Evolutionary conservation across 805 yeast species (phyloP).

Genomic region (Wickerhamiella lipophila): DNA sequence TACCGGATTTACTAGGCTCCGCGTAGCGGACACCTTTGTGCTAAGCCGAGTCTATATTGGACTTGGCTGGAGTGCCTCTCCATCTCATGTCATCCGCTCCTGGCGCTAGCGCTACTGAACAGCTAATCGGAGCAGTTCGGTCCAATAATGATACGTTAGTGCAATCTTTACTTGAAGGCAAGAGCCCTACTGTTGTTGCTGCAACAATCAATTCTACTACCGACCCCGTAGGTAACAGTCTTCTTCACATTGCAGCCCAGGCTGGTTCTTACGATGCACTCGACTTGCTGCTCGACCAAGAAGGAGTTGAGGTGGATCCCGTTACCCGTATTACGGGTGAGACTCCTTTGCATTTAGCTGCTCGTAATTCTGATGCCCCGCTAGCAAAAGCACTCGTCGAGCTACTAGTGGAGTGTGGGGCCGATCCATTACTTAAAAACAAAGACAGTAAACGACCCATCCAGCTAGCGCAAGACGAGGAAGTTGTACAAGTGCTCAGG

Average conservation of each 20-base stretch:
- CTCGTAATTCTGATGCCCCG: constrained; percentile 63
- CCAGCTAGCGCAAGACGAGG: constrained; percentile 46
- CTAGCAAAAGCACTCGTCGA: constrained; percentile 53
- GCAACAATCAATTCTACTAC: constrained; percentile 52
- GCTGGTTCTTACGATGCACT: constrained; percentile 76
- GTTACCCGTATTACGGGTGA: constrained; percentile 56
- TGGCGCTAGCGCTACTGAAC: constrained; percentile 57
- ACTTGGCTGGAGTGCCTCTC: neutral
- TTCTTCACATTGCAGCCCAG: constrained; percentile 69
- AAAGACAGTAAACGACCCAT: constrained; percentile 59
- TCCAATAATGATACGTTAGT: constrained; percentile 75
- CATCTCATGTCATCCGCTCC: constrained; percentile 32
- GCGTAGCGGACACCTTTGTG: no score
- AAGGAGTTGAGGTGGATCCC: constrained; percentile 86
- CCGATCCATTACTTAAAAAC: constrained; percentile 52
- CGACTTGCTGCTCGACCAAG: constrained; percentile 70
- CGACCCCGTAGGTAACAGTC: constrained; percentile 67
- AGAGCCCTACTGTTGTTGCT: constrained; percentile 27
- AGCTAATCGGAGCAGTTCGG: constrained; percentile 74
- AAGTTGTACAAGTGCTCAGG: constrained; percentile 52
- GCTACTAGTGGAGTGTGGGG: constrained; percentile 80
- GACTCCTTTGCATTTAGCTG: constrained; percentile 84
- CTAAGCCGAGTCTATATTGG: neutral
- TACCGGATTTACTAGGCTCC: no score
- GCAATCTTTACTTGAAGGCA: constrained; percentile 38